phyloP scores from a whole-genome alignment of 2,329 filamentous ascomycete genomes.

The Fusarium buxicola region DNA sequence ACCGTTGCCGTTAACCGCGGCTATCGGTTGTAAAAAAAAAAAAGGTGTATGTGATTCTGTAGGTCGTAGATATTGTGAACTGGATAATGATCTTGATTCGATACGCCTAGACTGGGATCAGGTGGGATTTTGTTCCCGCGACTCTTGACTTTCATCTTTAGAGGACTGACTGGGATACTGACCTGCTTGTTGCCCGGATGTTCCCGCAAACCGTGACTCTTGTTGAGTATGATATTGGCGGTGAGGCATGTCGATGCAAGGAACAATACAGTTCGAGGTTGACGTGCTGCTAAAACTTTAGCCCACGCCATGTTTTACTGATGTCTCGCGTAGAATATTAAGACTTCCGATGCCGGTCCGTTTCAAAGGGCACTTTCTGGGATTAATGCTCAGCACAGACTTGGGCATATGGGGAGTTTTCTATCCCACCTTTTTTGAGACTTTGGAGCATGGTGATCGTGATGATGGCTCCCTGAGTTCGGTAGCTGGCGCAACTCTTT shows the following conservation, averaged over 20 bases:
- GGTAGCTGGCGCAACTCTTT: too few species aligned
- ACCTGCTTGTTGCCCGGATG: not conserved
- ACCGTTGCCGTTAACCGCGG: constrained; percentile 2
- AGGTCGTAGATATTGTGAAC: constrained; percentile 33
- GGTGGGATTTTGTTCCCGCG: constrained; percentile 5
- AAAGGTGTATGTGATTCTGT: constrained; percentile 31
- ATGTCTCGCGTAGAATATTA: not conserved
- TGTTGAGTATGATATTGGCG: constrained; percentile 14
- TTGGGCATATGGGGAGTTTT: not conserved
- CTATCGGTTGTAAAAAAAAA: constrained; percentile 18
- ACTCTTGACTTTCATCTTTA: constrained; percentile 1
- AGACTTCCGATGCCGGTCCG: not conserved
- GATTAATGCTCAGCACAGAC: not conserved
- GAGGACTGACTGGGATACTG: not conserved
- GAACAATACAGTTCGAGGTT: constrained; percentile 2
- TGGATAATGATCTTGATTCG: constrained; percentile 14
- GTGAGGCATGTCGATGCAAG: constrained; percentile 22
- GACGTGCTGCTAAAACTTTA: not conserved
- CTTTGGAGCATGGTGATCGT: too few species aligned
- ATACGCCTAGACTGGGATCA: not conserved
- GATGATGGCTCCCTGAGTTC: too few species aligned
- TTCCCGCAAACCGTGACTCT: constrained; percentile 8
- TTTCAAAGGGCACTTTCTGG: not conserved
- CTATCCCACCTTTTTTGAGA: too few species aligned
- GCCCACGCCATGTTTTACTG: not conserved